A percentile compares a stretch with the other conserved stretches of the same genome.
phyloP scores from a whole-genome alignment of 2,329 filamentous ascomycete species.

The Thermoascus crustaceus region DNA sequence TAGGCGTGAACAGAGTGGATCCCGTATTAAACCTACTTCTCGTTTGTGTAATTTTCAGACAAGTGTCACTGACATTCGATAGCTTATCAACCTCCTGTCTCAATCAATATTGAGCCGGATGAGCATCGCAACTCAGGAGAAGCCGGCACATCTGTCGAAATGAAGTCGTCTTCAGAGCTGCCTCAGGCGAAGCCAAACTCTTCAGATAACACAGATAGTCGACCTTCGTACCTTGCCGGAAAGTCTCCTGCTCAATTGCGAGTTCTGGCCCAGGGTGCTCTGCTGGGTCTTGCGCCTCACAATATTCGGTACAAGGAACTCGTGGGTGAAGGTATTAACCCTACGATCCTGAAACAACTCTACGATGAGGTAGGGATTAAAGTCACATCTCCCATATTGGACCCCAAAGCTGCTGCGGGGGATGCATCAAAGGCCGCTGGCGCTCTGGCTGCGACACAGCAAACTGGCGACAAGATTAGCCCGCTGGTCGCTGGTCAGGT shows the following conservation, averaged over 20 bases:
- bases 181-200: neutral
- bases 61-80: conserved; percentile 15
- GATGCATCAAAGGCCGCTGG: conserved; percentile 12
- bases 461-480: neutral
- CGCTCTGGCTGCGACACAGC: neutral
- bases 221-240: conserved; percentile 9
- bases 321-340: conserved; percentile 63
- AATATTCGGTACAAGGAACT: conserved; percentile 69
- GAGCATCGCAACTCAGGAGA: neutral
- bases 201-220: neutral
- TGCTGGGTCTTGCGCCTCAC: conserved; percentile 53
- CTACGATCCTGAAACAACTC: conserved; percentile 52
- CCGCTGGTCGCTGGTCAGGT: too few relatives aligned
- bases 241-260: conserved; percentile 32
- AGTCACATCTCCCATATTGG: conserved; percentile 16
- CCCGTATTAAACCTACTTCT: conserved; percentile 18
- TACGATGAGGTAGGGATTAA: conserved; percentile 61
- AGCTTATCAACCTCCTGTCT: conserved; percentile 30
- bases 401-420: conserved; percentile 5
- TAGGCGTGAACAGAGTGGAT: conserved; percentile 22
- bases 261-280: conserved; percentile 54
- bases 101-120: conserved; percentile 15
- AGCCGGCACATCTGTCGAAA: neutral
- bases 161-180: neutral
- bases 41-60: neutral